Conservation (phyloP, 2,329 filamentous ascomycete species). For the Apiospora marii region DNA sequence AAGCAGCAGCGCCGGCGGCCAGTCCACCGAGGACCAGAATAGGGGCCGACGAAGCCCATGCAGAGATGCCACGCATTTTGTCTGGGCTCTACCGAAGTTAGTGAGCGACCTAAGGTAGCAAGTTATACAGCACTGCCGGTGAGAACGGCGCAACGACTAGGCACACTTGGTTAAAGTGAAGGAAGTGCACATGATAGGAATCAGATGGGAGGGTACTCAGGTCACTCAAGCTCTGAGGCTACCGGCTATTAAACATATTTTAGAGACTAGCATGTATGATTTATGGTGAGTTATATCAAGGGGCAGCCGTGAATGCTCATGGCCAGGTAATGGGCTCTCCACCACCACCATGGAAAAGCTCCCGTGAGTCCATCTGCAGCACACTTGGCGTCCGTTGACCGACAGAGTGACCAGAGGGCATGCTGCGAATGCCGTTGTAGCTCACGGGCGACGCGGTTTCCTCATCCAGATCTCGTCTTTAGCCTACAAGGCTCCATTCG, state of each 20-base stretch:
- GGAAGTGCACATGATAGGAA: neutral
- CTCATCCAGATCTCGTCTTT: neutral
- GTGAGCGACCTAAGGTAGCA: neutral
- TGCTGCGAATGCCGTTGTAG: neutral
- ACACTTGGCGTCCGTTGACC: neutral
- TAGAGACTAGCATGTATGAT: neutral
- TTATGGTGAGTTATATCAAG: neutral
- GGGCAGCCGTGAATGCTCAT: neutral
- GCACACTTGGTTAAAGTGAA: neutral
- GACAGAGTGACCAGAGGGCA: neutral
- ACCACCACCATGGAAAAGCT: neutral
- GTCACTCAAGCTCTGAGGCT: neutral
- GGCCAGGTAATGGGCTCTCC: neutral
- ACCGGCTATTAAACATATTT: neutral
- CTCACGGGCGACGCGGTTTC: neutral
- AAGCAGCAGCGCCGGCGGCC: neutral
- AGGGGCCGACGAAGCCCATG: neutral
- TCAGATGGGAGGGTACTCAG: neutral
- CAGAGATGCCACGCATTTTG: neutral
- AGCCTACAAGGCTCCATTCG: slow-evolving; percentile 6
- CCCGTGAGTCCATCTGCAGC: neutral
- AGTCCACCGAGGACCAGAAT: neutral
- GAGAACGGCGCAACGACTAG: neutral
- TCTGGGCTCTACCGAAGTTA: neutral
- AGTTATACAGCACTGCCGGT: neutral